Base-by-base conservation (phyloP, 108 stramenopile genomes). In the Cylindrotheca fusiformis region DNA sequence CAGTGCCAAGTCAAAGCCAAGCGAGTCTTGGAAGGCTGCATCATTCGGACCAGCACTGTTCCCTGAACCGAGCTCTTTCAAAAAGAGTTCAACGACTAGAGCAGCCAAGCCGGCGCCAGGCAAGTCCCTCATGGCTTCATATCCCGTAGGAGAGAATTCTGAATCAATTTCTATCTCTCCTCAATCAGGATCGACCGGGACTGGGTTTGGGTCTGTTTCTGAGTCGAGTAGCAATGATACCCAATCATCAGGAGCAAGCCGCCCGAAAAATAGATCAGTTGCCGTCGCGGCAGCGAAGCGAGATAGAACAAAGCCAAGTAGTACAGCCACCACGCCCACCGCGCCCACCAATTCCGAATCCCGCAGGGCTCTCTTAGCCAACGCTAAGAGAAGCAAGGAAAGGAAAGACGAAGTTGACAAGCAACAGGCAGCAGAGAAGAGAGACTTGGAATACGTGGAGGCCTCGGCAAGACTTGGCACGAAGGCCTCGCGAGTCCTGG, bases 311-410 rank as follows among this genome's bases (percentile, higher is more conserved):
- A 14, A 6, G 6, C 10, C 36, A 41, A 41, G 14, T 10, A 14
- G 36, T 41, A 41, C n/a, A n/a, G n/a, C n/a, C n/a, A n/a, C n/a
- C n/a, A n/a, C n/a, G n/a, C n/a, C n/a, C n/a, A n/a, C n/a, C n/a
- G n/a, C n/a, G n/a, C n/a, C n/a, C n/a, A n/a, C 36, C 36, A 41
- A 41, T 41, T 41, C 36, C 14, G 58, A 71, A 19, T 60, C 69
- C 44, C 52, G 61, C 31, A 32, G 47, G 23, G 71, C 71, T 19
- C 33, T 72, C 21, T 57, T 72, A 14, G 41, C 53, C 19, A 25
- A 48, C 3, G 50, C 62, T 19, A 31, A 51, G 23, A 50, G 22
- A 23, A 64, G 65, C 25, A 57, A 65, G 49, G 61, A 57, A 32
- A 48, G 14, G 36, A 41, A 41, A 14, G 36, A 14, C 6, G 36